Conservation (phyloP, 2,329 filamentous ascomycete genomes). For the Pseudocercospora macadamiae region DNA sequence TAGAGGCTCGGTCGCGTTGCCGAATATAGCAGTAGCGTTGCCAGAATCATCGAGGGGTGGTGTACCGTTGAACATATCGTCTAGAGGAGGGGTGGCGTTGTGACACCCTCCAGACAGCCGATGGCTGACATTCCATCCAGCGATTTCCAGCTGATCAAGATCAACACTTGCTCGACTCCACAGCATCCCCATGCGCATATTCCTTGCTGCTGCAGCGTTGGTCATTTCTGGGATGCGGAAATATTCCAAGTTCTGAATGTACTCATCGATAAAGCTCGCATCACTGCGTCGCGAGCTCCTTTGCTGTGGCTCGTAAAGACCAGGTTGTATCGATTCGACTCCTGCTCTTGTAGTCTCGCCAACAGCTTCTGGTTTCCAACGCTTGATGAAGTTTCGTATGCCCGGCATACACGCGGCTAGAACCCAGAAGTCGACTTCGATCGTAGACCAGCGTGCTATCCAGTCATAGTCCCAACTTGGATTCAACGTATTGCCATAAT, state of each 20-base stretch:
- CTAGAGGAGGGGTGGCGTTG: background rate
- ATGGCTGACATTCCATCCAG: slow-evolving; percentile 1
- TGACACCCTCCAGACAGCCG: background rate
- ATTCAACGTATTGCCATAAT: slow-evolving; percentile 4
- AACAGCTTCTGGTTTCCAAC: slow-evolving; percentile 2
- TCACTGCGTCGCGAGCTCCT: slow-evolving; percentile 1
- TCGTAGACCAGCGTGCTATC: slow-evolving; percentile 5
- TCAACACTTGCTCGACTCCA: slow-evolving; percentile 8
- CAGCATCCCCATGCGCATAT: slow-evolving; percentile 1
- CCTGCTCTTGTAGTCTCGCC: slow-evolving; percentile 5
- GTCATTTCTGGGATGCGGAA: slow-evolving; percentile 5
- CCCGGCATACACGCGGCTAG: slow-evolving; percentile 9
- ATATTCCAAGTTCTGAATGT: slow-evolving; percentile 6
- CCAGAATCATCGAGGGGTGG: background rate
- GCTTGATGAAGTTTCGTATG: slow-evolving; percentile 9
- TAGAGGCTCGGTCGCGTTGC: background rate
- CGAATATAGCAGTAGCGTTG: background rate
- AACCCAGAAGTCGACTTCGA: slow-evolving; percentile 7
- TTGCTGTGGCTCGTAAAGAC: slow-evolving; percentile 1
- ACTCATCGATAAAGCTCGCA: background rate
- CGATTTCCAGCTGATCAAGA: slow-evolving; percentile 2
- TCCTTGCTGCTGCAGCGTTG: background rate
- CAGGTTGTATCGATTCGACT: slow-evolving; percentile 5
- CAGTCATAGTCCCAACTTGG: slow-evolving; percentile 8
- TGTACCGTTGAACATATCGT: background rate